Evolutionary conservation across 1,284 basidiomycete genomes (phyloP), one percentile per base, ranked within the genome.

Genomic region (Golubevia pallescens): DNA sequence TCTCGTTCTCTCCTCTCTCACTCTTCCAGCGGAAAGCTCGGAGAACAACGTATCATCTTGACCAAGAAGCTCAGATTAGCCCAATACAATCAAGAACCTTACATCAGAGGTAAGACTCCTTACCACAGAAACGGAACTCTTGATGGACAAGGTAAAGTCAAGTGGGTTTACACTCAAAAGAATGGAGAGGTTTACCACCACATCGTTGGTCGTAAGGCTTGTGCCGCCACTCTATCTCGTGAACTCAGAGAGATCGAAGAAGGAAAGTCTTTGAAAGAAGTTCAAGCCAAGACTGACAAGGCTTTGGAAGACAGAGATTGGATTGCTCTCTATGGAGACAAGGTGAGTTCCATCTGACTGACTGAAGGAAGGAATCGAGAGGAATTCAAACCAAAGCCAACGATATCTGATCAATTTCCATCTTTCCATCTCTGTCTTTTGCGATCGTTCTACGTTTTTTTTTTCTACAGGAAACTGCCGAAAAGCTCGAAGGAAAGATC

Each of bases 91-190:
- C 57, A 68, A 57, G 78, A 84, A 53, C 78, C 80, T 7, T 74
- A 73, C 69, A 66, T 70, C 63, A 74, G 81, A 10, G 82, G 76
- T 5, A 68, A 66, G 62, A 74, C 76, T 8, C 60, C 70, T 14
- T 73, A 73, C 61, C 76, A 82, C 68, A 75, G 81, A 21, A 58
- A 75, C 34, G 80, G 78, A 32, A 76, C 73, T 8, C 57, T 84
- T 42, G 75, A 75, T 61, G 73, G 75, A 2, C 77, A 82, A 55
- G 75, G 78, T 52, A 61, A 73, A 16, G 73, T 79, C 19, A 77
- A 71, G 3, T 85, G 79, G 79, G 48, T 71, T 14, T 85, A 85
- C 74, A 70, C 78, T 68, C 80, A 80, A 60, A 77, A 74, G 66
- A 62, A 81, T 48, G 80, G 81, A 28, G 63, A 69, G n/a, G 58